Evolutionary conservation across 202 grass and related monocot genomes (phyloP), one percentile per base, ranked within the genome.

Genomic region (Panicum hallii): DNA sequence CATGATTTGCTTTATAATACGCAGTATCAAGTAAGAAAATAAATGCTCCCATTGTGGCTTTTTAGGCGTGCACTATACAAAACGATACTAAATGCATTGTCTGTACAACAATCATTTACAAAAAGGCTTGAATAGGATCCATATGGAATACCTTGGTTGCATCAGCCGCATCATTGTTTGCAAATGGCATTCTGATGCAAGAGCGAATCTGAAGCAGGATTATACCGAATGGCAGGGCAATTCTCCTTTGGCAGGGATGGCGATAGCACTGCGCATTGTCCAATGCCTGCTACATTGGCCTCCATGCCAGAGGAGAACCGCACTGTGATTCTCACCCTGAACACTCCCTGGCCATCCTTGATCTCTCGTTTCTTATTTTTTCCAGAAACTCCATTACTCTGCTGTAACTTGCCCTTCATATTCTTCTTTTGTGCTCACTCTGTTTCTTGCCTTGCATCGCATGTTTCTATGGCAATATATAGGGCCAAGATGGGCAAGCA

Each of bases 171-270:
- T 16, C 40, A 50, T 32, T 82, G 58, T 67, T 34, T 81, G 67
- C 41, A 79, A 52, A 36, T 78, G 60, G 46, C 56, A 71, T 30
- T 48, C 14, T 81, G 13, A 11, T 40, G 13, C 22, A 10, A 53
- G 72, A 42, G 36, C 11, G 23, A 78, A 62, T 32, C 70, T 28
- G 62, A 77, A 79, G 46, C 81, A 87, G 85, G 77, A 70, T 75
- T 75, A 71, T 81, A 36, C 70, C 30, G 84, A 91, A 91, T 89
- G 76, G 83, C 89, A 91, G 92, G 89, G 86, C 83, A 85, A 94
- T 89, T 91, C 89, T 94, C 89, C 92, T 89, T 94, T 94, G 89
- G 89, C 86, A 91, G 42, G 83, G 75, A 89, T 17, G 63, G 72
- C n/a, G 13, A 55, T 83, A 60, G 20, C 23, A 43, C 30, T 36